Conservation (phyloP, 2,329 filamentous ascomycete genomes). For the Mycocentrospora acerina region DNA sequence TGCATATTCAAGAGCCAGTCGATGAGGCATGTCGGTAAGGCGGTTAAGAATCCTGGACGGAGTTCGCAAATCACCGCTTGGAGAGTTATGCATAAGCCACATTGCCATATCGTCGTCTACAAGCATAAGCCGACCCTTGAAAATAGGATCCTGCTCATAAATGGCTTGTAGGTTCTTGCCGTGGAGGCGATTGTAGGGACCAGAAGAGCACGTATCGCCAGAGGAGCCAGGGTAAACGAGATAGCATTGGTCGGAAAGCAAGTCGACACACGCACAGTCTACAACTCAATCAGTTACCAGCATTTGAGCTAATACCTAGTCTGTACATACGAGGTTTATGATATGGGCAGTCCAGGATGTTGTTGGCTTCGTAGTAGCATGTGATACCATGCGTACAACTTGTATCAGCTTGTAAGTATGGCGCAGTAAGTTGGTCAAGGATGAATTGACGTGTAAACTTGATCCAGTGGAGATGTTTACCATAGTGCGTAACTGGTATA, state of each 20-base stretch:
- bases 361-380: constrained; percentile 17
- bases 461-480: constrained; percentile 23
- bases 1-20: constrained; percentile 14
- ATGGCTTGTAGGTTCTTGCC: constrained; percentile 17
- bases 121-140: constrained; percentile 24
- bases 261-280: constrained; percentile 21
- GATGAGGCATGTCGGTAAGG: constrained; percentile 7
- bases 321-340: constrained; percentile 18
- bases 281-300: neutral
- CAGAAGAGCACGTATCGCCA: constrained; percentile 7
- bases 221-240: constrained; percentile 16
- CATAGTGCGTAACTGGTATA: constrained; percentile 5
- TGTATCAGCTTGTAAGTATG: constrained; percentile 3
- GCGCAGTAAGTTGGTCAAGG: constrained; percentile 18
- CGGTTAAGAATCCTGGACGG: neutral
- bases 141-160: constrained; percentile 16
- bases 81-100: constrained; percentile 10
- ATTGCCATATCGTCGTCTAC: constrained; percentile 20
- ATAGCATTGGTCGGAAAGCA: constrained; percentile 19
- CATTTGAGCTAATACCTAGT: too few species aligned
- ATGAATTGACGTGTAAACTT: constrained; percentile 12
- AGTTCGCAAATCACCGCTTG: too few species aligned
- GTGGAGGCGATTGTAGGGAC: constrained; percentile 24
- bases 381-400: constrained; percentile 8
- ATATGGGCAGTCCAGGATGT: constrained; percentile 23